phyloP scores from a whole-genome alignment of 306 rosid genomes.

The Rosa multiflora region DNA sequence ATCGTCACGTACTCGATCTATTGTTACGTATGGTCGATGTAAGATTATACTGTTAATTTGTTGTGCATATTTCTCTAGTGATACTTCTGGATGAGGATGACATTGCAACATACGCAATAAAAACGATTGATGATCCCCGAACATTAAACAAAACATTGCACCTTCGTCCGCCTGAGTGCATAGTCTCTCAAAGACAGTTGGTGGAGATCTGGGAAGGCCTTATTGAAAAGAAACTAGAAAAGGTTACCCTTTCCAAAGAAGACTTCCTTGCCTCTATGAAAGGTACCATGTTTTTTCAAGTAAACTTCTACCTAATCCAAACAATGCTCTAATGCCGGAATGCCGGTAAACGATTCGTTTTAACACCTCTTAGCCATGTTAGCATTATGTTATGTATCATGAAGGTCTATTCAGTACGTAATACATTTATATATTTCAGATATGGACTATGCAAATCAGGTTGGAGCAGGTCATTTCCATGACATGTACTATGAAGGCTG shows the following conservation, averaged over 20 bases:
- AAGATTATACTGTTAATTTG: not conserved
- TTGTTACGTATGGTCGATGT: not conserved
- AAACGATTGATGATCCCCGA: constrained; percentile 44
- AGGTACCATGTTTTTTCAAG: not conserved
- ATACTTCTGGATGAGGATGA: constrained; percentile 41
- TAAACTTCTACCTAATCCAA: not conserved
- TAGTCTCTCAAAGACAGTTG: constrained; percentile 38
- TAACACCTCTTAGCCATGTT: not conserved
- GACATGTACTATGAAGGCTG: constrained; percentile 65
- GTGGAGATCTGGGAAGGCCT: constrained; percentile 49
- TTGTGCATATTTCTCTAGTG: constrained; percentile 22
- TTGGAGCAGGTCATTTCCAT: constrained; percentile 55
- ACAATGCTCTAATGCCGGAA: not conserved
- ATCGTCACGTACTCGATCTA: not conserved
- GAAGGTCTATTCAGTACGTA: not conserved
- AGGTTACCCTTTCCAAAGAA: constrained; percentile 7
- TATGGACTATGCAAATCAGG: constrained; percentile 44
- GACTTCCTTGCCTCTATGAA: constrained; percentile 18
- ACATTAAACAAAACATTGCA: constrained; percentile 46
- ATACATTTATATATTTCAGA: constrained; percentile 6
- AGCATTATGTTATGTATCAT: not conserved
- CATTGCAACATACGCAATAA: constrained; percentile 34
- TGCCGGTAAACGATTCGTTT: too few relatives aligned
- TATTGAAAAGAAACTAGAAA: constrained; percentile 43
- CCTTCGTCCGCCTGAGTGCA: constrained; percentile 32